Evolutionary conservation across 2,329 filamentous ascomycete genomes (phyloP).

Genomic region (Coniella vitis): DNA sequence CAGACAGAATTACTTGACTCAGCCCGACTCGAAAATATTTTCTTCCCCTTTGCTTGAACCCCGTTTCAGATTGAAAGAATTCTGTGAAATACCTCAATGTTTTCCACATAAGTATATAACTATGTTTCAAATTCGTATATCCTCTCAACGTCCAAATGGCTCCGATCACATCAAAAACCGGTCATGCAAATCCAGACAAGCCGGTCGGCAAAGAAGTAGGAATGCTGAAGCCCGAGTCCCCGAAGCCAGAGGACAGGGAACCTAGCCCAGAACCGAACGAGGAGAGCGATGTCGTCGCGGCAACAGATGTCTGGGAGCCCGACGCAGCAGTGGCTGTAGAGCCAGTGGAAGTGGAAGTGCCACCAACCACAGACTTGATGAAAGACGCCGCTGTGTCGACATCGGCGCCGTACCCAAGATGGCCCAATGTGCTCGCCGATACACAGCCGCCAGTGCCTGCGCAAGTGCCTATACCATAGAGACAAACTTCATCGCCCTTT

Average conservation of each 20-base stretch:
- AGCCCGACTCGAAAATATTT: no score
- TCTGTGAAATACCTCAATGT: no score
- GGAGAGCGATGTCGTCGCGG: not conserved
- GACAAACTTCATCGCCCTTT: constrained; percentile 11
- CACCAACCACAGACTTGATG: constrained; percentile 7
- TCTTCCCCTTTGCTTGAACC: no score
- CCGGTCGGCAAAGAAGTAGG: not conserved
- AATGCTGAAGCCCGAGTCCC: not conserved
- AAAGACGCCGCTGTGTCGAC: constrained; percentile 11
- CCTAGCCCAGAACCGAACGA: not conserved
- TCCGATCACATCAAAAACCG: no score
- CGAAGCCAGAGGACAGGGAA: not conserved
- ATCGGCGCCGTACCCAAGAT: constrained; percentile 16
- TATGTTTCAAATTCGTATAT: no score
- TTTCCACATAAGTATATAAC: no score
- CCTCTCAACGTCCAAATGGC: no score
- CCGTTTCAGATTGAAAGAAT: no score
- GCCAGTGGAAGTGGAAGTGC: not conserved
- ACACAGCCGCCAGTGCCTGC: constrained; percentile 10
- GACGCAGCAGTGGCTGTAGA: not conserved
- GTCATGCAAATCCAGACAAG: not conserved
- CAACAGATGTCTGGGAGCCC: not conserved
- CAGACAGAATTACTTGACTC: no score
- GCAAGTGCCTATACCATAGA: not conserved
- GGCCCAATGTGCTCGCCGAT: constrained; percentile 3